Evolutionary conservation across 306 rosid species (phyloP).

Genomic region (Cucurbita maxima): DNA sequence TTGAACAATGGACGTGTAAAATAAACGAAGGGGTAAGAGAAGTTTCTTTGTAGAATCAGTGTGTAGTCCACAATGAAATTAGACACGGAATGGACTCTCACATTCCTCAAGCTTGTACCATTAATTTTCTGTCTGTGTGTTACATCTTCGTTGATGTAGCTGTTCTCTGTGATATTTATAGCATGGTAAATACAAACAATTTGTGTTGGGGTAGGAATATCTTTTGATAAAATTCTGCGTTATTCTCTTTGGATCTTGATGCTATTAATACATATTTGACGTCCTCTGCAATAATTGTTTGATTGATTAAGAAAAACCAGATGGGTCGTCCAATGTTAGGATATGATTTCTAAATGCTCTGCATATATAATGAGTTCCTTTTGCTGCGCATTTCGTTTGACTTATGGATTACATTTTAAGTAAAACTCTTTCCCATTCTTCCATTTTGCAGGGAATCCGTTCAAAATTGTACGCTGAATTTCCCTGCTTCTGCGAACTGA

Average conservation of each 20-base stretch:
- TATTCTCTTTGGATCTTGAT: neutral
- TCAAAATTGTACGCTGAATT: neutral
- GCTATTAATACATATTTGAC: neutral
- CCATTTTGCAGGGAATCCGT: neutral
- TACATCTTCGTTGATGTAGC: constrained; percentile 5
- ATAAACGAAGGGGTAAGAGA: constrained; percentile 3
- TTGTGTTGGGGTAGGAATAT: neutral
- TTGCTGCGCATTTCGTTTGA: neutral
- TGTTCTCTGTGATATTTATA: constrained; percentile 2
- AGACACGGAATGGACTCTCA: neutral
- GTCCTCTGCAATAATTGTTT: neutral
- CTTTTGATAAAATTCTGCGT: neutral
- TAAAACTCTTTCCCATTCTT: neutral
- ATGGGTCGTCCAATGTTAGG: neutral
- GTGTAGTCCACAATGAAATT: neutral
- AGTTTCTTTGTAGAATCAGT: constrained; percentile 1
- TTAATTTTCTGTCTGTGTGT: neutral
- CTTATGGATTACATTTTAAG: neutral
- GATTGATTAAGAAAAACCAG: neutral
- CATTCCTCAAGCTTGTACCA: neutral
- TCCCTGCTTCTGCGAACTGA: neutral
- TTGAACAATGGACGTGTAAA: neutral
- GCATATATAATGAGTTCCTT: neutral
- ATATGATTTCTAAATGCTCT: neutral
- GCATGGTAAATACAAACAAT: constrained; percentile 1